phyloP scores from a whole-genome alignment of 73 alveolate species.

The Tetrahymena borealis region DNA sequence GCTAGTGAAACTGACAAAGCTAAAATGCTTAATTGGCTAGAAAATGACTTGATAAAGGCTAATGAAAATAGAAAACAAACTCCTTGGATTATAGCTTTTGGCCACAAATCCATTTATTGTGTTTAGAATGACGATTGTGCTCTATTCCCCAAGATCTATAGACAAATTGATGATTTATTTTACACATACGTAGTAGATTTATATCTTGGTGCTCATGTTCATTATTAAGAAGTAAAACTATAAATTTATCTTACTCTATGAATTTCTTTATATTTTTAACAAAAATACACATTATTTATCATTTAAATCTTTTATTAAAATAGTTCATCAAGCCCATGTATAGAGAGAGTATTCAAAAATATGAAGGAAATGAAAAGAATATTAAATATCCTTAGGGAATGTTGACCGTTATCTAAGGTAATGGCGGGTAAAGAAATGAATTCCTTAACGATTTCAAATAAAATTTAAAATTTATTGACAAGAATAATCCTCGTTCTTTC shows the following conservation, averaged over 20 bases:
- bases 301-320: neutral
- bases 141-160: neutral
- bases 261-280: too few species aligned
- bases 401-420: neutral
- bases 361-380: neutral
- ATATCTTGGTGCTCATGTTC: slow-evolving; percentile 26
- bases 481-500: neutral
- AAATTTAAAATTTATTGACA: neutral
- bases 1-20: neutral
- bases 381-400: neutral
- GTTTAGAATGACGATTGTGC: slow-evolving; percentile 12
- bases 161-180: slow-evolving; percentile 27
- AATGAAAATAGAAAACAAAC: slow-evolving; percentile 3
- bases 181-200: slow-evolving; percentile 20
- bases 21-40: neutral
- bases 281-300: too few species aligned
- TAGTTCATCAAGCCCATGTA: neutral
- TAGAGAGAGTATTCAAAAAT: neutral
- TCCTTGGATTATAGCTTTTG: slow-evolving; percentile 35
- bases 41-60: neutral
- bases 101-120: slow-evolving; percentile 30
- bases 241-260: too few species aligned
- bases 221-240: slow-evolving; percentile 6
- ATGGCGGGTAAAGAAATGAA: neutral
- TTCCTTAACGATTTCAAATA: neutral